Conservation (phyloP, 169 alveolate genomes). For the Plasmodium vivax region DNA sequence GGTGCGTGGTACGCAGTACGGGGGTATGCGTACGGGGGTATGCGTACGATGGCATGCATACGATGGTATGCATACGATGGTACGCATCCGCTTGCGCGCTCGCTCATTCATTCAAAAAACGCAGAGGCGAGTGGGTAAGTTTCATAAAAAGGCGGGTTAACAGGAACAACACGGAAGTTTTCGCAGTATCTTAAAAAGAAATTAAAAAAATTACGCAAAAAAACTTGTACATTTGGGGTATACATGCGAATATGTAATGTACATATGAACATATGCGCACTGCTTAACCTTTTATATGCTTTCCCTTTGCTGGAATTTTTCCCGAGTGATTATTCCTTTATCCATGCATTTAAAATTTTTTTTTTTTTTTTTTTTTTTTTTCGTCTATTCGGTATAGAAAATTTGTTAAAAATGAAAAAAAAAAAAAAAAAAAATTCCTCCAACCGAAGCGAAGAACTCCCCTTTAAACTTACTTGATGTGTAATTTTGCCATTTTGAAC, state of each 20-base stretch:
- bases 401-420: neutral
- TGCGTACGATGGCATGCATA: neutral
- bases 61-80: neutral
- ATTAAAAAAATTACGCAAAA: neutral
- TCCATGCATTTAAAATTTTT: neutral
- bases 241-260: neutral
- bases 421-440: conserved; percentile 1
- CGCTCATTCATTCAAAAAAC: neutral
- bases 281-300: neutral
- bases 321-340: neutral
- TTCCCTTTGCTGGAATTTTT: neutral
- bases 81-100: neutral
- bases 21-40: neutral
- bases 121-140: neutral
- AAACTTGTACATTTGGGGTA: neutral
- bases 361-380: conserved; percentile 28
- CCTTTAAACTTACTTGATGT: neutral
- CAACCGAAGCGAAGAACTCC: neutral
- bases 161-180: neutral
- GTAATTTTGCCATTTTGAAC: neutral
- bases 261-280: neutral
- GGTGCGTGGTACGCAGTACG: neutral
- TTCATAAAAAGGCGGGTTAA: neutral
- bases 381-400: conserved; percentile 7
- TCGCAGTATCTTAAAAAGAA: neutral